Percentiles rank a stretch among this genome's conserved stretches.
phyloP scores from a whole-genome alignment of 2,329 filamentous ascomycete species.

The Apiospora malaysiana region DNA sequence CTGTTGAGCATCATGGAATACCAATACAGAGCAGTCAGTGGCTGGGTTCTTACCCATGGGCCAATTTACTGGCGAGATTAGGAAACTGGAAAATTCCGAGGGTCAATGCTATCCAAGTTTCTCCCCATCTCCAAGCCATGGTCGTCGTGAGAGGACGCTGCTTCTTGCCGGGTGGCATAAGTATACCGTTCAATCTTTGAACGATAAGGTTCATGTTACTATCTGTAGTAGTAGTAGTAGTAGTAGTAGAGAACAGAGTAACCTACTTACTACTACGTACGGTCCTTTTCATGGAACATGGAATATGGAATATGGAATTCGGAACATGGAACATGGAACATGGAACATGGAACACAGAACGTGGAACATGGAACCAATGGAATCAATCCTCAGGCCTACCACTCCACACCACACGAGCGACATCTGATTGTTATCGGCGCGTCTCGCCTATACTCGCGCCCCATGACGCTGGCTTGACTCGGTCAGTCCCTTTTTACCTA shows the following conservation, averaged over 20 bases:
- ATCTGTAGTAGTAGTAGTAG: no score
- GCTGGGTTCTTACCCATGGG: no score
- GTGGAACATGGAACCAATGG: neutral
- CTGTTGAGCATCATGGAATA: no score
- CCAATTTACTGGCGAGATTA: no score
- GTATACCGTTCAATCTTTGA: no score
- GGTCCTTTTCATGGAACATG: neutral
- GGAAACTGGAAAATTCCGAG: neutral
- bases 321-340: no score
- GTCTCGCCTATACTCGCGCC: neutral
- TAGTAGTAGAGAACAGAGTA: neutral
- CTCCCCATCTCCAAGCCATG: no score
- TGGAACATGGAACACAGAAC: no score
- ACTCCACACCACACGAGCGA: slow-evolving; percentile 9
- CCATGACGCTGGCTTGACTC: slow-evolving; percentile 16
- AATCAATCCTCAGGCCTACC: neutral
- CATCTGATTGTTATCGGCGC: neutral
- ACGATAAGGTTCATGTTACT: neutral
- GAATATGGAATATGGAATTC: no score
- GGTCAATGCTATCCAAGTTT: neutral
- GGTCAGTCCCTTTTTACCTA: neutral
- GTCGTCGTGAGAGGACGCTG: neutral
- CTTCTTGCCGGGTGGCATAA: neutral
- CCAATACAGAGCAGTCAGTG: no score
- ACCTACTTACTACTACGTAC: no score